A percentile compares a stretch with the other conserved stretches of the same genome.
These are phyloP conservation scores for Cryptococcus sp. DNA, from an alignment of 1,284 basidiomycete species.

Conservation along the genomic window DNA sequence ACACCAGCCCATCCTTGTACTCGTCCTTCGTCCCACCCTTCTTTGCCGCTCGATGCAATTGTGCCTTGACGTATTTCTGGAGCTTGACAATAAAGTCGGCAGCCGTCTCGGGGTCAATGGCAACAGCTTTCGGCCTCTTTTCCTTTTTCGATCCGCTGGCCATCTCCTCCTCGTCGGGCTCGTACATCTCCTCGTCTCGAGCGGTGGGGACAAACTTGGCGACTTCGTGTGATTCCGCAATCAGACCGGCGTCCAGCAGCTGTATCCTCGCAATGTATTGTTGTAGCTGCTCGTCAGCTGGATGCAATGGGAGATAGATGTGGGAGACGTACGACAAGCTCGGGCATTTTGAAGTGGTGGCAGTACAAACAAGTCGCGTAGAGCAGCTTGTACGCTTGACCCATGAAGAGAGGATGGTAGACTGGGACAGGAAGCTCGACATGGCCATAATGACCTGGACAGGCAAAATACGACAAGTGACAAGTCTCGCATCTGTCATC, in stretches of 20 bases:
- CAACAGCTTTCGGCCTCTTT: constrained; percentile 44
- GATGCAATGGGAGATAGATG: neutral
- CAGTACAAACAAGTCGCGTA: constrained; percentile 93
- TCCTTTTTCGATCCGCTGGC: constrained; percentile 44
- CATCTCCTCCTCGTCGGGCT: constrained; percentile 42
- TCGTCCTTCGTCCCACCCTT: constrained; percentile 60
- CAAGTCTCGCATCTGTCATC: constrained; percentile 84
- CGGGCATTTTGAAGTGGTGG: constrained; percentile 80
- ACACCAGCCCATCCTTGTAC: constrained; percentile 85
- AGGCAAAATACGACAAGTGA: constrained; percentile 81
- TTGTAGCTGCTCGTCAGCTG: constrained; percentile 4
- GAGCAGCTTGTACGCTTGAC: constrained; percentile 81
- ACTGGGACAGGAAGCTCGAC: constrained; percentile 94
- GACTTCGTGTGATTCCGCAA: constrained; percentile 73
- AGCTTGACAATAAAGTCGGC: constrained; percentile 65
- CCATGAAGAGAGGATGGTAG: constrained; percentile 95
- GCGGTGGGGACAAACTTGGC: constrained; percentile 54
- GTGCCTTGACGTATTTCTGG: constrained; percentile 64
- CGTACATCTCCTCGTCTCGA: constrained; percentile 17
- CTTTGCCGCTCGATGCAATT: constrained; percentile 56
- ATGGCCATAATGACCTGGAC: constrained; percentile 99
- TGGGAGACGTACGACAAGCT: constrained; percentile 60
- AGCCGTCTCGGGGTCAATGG: constrained; percentile 49
- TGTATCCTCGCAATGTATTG: constrained; percentile 75
- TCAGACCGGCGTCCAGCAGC: constrained; percentile 83